These are phyloP conservation scores for Galerina sulciceps DNA, from an alignment of 768 basidiomycete species.

Conservation along the genomic window DNA sequence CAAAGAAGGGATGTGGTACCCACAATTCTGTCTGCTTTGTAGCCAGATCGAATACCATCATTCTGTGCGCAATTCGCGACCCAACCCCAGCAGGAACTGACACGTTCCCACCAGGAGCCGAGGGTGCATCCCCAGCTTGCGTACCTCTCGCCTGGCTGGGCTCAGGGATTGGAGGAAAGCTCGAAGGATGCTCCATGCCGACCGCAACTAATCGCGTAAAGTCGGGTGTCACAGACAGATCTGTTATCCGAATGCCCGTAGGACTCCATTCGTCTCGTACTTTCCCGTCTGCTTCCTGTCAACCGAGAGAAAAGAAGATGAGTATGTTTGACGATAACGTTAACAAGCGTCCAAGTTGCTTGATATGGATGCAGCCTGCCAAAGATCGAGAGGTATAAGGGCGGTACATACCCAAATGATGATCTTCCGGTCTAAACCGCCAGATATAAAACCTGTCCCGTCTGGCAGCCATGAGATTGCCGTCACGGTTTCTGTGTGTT, in stretches of 20 bases:
- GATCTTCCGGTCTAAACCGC: slow-evolving; percentile 83
- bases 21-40: slow-evolving; percentile 73
- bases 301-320: slow-evolving; percentile 13
- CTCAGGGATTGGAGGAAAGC: slow-evolving; percentile 22
- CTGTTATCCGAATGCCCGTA: slow-evolving; percentile 80
- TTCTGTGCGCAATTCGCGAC: slow-evolving; percentile 55
- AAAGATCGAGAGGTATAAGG: slow-evolving; percentile 2
- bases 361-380: slow-evolving; percentile 8
- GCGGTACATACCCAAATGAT: slow-evolving; percentile 74
- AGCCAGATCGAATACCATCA: slow-evolving; percentile 78
- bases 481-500: slow-evolving; percentile 84
- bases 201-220: slow-evolving; percentile 83
- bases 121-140: slow-evolving; percentile 38
- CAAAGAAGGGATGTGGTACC: slow-evolving; percentile 32
- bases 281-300: slow-evolving; percentile 76
- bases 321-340: slow-evolving; percentile 15
- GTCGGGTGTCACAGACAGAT: slow-evolving; percentile 88
- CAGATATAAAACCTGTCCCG: slow-evolving; percentile 88
- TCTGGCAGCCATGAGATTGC: slow-evolving; percentile 89
- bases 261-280: slow-evolving; percentile 70
- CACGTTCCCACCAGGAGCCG: slow-evolving; percentile 35
- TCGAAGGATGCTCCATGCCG: slow-evolving; percentile 55
- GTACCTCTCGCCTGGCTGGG: slow-evolving; percentile 24
- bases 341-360: slow-evolving; percentile 11
- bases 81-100: slow-evolving; percentile 20